Conservation (phyloP, 2,329 filamentous ascomycete genomes). For the Exophiala aquamarina region DNA sequence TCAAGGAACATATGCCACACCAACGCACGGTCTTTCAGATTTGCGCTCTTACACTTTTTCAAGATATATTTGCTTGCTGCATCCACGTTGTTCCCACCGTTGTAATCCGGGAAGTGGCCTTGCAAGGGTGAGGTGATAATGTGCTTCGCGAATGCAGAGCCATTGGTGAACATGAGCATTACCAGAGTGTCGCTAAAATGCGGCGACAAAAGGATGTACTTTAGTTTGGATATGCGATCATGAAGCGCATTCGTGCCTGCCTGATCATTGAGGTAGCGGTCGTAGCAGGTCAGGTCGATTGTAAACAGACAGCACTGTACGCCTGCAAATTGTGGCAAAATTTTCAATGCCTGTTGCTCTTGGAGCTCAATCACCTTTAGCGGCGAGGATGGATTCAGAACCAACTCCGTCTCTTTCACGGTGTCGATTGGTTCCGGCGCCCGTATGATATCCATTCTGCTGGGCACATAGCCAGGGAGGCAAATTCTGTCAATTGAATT, state of each 20-base stretch:
- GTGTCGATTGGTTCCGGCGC: constrained; percentile 15
- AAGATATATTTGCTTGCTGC: constrained; percentile 20
- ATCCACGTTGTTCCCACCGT: constrained; percentile 13
- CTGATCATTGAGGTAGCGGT: constrained; percentile 13
- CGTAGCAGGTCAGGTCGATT: constrained; percentile 22
- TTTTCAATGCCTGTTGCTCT: constrained; percentile 9
- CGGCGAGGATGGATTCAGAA: constrained; percentile 5
- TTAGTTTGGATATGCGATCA: constrained; percentile 14
- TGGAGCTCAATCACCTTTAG: constrained; percentile 16
- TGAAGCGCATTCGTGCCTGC: constrained; percentile 11
- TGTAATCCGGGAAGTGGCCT: constrained; percentile 17
- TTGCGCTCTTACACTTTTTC: constrained; percentile 12
- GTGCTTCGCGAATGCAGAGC: constrained; percentile 10
- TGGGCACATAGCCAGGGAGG: constrained; percentile 17
- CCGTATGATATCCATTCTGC: constrained; percentile 18
- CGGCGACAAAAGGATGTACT: constrained; percentile 6
- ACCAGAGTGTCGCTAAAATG: constrained; percentile 14
- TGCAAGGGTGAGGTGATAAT: constrained; percentile 15
- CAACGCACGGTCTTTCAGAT: constrained; percentile 8
- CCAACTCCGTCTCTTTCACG: constrained; percentile 20
- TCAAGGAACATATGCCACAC: constrained; percentile 18
- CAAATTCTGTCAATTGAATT: constrained; percentile 17
- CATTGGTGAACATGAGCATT: constrained; percentile 17
- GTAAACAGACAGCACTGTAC: constrained; percentile 19
- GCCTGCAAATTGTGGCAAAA: constrained; percentile 20